A percentile compares a stretch with the other conserved stretches of the same genome.
Conservation (phyloP, 495 filamentous ascomycete species). For the Entonaema liquescens region DNA sequence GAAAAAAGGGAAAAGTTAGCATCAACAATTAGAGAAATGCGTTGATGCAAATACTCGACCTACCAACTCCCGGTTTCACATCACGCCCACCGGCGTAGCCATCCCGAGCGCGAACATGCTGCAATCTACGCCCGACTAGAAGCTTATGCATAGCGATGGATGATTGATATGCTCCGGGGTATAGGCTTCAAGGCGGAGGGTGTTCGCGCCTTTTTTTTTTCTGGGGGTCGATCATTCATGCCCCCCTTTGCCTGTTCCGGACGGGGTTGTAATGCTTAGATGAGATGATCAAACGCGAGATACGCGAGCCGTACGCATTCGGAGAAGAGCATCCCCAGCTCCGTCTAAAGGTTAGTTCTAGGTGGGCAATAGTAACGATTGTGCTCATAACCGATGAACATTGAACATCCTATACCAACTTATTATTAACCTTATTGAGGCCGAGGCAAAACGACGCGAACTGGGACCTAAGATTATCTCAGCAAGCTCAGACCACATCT, state of each 20-base stretch:
- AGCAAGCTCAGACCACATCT: no score
- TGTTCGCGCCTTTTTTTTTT: neutral
- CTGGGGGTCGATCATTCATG: constrained; percentile 39
- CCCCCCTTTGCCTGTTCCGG: constrained; percentile 15
- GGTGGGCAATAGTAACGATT: no score
- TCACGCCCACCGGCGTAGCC: neutral
- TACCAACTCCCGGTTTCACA: neutral
- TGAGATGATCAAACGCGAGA: constrained; percentile 21
- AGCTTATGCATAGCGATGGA: neutral
- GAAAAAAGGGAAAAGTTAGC: constrained; percentile 6
- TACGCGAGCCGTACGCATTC: neutral
- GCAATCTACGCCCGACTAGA: neutral
- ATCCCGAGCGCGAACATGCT: constrained; percentile 26
- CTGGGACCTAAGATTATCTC: no score
- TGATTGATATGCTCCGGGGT: neutral
- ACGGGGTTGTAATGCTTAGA: neutral
- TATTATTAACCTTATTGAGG: no score
- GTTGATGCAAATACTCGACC: neutral
- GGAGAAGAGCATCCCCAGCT: no score
- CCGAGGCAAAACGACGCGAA: no score
- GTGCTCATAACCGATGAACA: no score
- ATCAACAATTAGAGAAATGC: neutral
- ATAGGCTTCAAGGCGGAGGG: neutral
- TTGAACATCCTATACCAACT: no score
- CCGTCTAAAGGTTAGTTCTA: no score